Conservation (phyloP, 208 protist species). For the Wallacemonas sp. region DNA sequence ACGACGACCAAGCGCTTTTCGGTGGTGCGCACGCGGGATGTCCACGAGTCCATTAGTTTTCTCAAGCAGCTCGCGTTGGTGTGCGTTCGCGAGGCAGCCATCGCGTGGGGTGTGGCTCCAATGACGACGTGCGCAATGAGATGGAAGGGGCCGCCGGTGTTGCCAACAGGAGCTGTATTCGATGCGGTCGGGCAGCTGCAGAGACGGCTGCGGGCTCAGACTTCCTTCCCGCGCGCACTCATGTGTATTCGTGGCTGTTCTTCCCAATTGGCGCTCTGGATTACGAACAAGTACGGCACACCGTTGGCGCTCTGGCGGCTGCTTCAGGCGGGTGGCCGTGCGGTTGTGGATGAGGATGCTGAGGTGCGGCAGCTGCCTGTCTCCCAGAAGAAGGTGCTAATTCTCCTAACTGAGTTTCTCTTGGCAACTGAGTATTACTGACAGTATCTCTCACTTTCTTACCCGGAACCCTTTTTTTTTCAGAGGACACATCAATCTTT, state of each 20-base stretch:
- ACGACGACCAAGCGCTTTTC: conserved; percentile 11
- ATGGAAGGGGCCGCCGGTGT: conserved; percentile 11
- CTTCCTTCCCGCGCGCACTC: conserved; percentile 74
- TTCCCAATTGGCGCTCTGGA: conserved; percentile 34
- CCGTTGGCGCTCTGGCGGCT: conserved; percentile 45
- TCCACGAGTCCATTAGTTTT: conserved; percentile 41
- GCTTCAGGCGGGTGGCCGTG: conserved; percentile 32
- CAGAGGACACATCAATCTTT: not conserved
- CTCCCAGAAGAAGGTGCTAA: conserved; percentile 64
- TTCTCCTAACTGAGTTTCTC: conserved; percentile 75
- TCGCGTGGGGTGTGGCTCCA: not conserved
- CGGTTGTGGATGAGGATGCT: conserved; percentile 51
- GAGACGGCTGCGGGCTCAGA: conserved; percentile 41
- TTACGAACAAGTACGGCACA: conserved; percentile 58
- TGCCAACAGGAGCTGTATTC: conserved; percentile 25
- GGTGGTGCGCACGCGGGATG: conserved; percentile 54
- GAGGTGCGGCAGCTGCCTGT: conserved; percentile 47
- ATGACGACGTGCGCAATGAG: too few relatives aligned
- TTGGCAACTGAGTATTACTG: conserved; percentile 64
- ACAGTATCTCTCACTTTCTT: too few relatives aligned
- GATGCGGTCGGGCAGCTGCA: conserved; percentile 26
- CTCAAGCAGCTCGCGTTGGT: conserved; percentile 29
- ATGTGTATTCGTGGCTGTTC: conserved; percentile 79
- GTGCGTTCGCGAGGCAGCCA: conserved; percentile 20
- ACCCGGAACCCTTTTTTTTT: too few relatives aligned